Conservation (phyloP, 345 rosid species). For the Isatis tinctoria region DNA sequence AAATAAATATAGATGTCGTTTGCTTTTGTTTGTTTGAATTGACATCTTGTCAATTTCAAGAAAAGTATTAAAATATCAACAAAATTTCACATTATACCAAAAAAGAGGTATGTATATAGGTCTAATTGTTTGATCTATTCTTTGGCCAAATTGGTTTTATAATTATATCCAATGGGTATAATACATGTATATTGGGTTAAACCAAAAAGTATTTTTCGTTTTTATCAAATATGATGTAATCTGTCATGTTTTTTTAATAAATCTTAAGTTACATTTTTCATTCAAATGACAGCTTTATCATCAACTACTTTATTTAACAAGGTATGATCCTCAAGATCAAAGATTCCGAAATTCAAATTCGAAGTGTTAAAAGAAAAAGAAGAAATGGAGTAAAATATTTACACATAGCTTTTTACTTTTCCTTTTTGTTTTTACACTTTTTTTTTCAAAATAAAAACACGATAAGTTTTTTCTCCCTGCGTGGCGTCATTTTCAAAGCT, state of each 20-base stretch:
- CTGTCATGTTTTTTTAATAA: slow-evolving; percentile 8
- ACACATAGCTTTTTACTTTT: slow-evolving; percentile 16
- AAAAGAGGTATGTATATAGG: not conserved
- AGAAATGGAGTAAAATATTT: slow-evolving; percentile 18
- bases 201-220: not conserved
- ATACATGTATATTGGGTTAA: not conserved
- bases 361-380: slow-evolving; percentile 5
- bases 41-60: not conserved
- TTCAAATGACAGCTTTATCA: not conserved
- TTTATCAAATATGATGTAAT: not conserved
- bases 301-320: not conserved
- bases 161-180: not conserved
- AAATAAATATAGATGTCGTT: not conserved
- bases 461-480: not conserved
- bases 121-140: not conserved
- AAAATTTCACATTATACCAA: not conserved
- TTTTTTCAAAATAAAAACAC: slow-evolving; percentile 2
- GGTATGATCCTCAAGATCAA: slow-evolving; percentile 2
- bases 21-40: too few species aligned
- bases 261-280: not conserved
- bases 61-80: not conserved
- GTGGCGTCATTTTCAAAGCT: slow-evolving; percentile 26
- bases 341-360: slow-evolving; percentile 29
- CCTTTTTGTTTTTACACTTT: not conserved
- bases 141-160: not conserved